A percentile compares a stretch with the other conserved stretches of the same genome.
Evolutionary conservation across 352 stramenopile genomes (phyloP).

Genomic region (Globisporangium polare): DNA sequence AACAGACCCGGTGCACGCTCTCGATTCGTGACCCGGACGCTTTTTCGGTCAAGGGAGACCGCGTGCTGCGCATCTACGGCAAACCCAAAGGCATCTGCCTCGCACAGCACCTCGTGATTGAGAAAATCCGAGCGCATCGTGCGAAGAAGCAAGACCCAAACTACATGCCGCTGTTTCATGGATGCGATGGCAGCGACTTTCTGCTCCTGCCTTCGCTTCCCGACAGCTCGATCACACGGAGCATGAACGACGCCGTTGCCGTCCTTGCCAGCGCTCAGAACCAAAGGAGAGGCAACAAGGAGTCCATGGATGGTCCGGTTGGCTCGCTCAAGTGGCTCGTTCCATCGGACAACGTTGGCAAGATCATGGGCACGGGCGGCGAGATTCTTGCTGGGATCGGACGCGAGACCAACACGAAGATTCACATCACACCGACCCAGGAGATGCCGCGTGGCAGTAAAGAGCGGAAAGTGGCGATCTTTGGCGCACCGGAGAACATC

Average conservation of each 20-base stretch:
- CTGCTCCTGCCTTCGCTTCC: conserved; percentile 25
- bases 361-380: conserved; percentile 58
- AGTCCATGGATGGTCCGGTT: not conserved
- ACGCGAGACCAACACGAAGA: conserved; percentile 32
- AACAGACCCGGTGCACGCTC: conserved; percentile 44
- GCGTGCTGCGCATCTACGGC: conserved; percentile 56
- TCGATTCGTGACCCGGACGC: conserved; percentile 35
- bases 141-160: conserved; percentile 41
- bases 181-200: conserved; percentile 13
- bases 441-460: conserved; percentile 39
- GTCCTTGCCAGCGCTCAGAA: not conserved
- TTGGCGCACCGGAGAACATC: conserved; percentile 28
- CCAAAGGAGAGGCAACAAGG: conserved; percentile 3
- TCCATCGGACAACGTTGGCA: conserved; percentile 38
- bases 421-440: conserved; percentile 34
- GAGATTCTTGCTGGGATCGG: conserved; percentile 41
- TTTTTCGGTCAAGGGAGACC: conserved; percentile 46
- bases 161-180: conserved; percentile 38
- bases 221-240: conserved; percentile 35
- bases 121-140: conserved; percentile 44
- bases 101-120: conserved; percentile 58
- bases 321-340: conserved; percentile 47
- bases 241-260: conserved; percentile 29
- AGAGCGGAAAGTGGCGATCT: conserved; percentile 46
- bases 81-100: conserved; percentile 54